Conservation (phyloP, 352 stramenopile species). For the Blastocystis sp. region DNA sequence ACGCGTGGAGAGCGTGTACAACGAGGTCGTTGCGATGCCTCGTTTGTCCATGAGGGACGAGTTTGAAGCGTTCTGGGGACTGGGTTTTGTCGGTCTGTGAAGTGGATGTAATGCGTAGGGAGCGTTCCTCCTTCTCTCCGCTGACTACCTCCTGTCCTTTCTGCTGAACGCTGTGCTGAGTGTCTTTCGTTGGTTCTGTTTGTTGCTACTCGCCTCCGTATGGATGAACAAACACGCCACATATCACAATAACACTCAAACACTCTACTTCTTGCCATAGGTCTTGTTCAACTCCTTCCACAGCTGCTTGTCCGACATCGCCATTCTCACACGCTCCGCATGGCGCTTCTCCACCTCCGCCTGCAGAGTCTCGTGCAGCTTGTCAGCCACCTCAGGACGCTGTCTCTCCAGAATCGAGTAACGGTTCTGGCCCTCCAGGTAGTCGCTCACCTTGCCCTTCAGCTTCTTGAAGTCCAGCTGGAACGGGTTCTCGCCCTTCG, state of each 20-base stretch:
- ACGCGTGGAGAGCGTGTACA: constrained; percentile 8
- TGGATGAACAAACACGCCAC: background rate
- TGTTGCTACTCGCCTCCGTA: background rate
- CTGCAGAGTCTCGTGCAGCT: background rate
- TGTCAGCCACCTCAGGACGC: background rate
- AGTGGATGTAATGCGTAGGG: background rate
- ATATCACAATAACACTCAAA: constrained; percentile 3
- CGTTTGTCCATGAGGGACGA: background rate
- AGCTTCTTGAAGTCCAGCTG: constrained; percentile 73
- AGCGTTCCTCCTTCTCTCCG: constrained; percentile 12
- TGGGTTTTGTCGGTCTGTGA: background rate
- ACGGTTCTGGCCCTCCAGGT: background rate
- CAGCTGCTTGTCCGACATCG: constrained; percentile 73
- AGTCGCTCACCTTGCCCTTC: constrained; percentile 43
- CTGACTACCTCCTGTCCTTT: constrained; percentile 1
- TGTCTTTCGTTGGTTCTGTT: background rate
- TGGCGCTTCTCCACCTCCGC: constrained; percentile 49
- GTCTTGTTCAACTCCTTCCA: constrained; percentile 65
- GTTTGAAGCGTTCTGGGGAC: constrained; percentile 35
- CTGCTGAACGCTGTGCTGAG: background rate
- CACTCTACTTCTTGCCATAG: constrained; percentile 60
- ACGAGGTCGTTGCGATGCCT: background rate
- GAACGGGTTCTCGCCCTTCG: constrained; percentile 66
- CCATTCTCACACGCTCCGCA: constrained; percentile 71
- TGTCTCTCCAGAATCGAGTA: background rate